These are phyloP conservation scores for Diplosphaera chodatii DNA, from an alignment of 139 green algal species.

Conservation along the genomic window DNA sequence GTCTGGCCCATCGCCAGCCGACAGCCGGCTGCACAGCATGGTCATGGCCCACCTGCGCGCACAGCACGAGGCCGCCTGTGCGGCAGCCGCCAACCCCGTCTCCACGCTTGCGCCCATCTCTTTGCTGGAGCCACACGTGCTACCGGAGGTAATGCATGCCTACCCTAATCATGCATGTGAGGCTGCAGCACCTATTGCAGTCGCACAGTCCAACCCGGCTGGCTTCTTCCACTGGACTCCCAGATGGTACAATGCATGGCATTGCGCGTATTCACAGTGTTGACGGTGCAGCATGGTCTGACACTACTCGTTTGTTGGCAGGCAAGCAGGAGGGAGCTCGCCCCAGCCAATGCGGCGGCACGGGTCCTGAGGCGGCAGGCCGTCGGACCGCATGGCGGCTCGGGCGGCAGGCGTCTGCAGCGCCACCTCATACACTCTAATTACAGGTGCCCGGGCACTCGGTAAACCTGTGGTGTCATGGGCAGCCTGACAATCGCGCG, in stretches of 20 bases:
- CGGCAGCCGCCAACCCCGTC: constrained; percentile 44
- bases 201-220: no score
- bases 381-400: constrained; percentile 28
- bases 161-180: no score
- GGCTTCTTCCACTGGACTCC: no score
- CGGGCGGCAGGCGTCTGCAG: constrained; percentile 34
- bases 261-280: no score
- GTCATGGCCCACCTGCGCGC: constrained; percentile 61
- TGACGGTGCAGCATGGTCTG: no score
- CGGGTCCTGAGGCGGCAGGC: constrained; percentile 32
- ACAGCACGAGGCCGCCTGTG: constrained; percentile 52
- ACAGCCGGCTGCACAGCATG: constrained; percentile 52
- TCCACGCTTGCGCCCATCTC: constrained; percentile 59
- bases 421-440: constrained; percentile 47
- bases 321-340: constrained; percentile 13
- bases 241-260: no score
- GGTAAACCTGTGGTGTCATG: no score
- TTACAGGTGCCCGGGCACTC: constrained; percentile 34
- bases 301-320: no score
- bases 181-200: no score
- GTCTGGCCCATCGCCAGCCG: no score
- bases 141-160: constrained; percentile 35
- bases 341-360: constrained; percentile 32
- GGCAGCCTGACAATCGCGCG: no score
- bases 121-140: constrained; percentile 36